phyloP scores from a whole-genome alignment of 2,329 filamentous ascomycete genomes.

The Nigrospora osmanthi region DNA sequence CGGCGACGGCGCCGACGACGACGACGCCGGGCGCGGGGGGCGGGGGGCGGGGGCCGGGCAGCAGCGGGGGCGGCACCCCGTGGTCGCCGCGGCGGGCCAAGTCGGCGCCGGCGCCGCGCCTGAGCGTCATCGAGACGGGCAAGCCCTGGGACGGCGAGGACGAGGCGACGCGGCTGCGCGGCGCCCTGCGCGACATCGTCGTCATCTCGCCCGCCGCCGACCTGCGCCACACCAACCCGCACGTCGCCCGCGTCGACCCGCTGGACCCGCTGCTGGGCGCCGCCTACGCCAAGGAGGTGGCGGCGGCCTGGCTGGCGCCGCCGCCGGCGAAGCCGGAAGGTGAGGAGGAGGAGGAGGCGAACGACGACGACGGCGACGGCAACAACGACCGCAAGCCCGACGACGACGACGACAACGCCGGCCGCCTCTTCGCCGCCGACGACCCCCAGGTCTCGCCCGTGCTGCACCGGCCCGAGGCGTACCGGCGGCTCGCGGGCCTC shows the following conservation, averaged over 20 bases:
- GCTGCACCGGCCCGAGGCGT: not conserved
- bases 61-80: not conserved
- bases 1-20: constrained; percentile 24
- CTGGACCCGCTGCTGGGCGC: constrained; percentile 37
- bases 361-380: not conserved
- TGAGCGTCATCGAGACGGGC: not conserved
- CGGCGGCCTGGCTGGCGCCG: constrained; percentile 29
- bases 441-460: constrained; percentile 40
- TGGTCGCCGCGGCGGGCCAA: not conserved
- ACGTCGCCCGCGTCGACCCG: constrained; percentile 28
- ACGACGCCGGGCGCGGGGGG: too few species aligned
- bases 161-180: not conserved
- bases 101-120: constrained; percentile 1
- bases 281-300: constrained; percentile 29
- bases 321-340: constrained; percentile 20
- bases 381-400: too few species aligned
- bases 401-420: too few species aligned
- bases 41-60: too few species aligned
- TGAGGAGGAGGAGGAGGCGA: not conserved
- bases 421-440: not conserved
- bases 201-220: constrained; percentile 21
- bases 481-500: constrained; percentile 30
- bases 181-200: constrained; percentile 4
- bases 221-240: constrained; percentile 34
- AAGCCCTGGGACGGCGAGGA: not conserved